Evolutionary conservation across 2,329 filamentous ascomycete genomes (phyloP).

Genomic region (Pseudogymnoascus sp.): DNA sequence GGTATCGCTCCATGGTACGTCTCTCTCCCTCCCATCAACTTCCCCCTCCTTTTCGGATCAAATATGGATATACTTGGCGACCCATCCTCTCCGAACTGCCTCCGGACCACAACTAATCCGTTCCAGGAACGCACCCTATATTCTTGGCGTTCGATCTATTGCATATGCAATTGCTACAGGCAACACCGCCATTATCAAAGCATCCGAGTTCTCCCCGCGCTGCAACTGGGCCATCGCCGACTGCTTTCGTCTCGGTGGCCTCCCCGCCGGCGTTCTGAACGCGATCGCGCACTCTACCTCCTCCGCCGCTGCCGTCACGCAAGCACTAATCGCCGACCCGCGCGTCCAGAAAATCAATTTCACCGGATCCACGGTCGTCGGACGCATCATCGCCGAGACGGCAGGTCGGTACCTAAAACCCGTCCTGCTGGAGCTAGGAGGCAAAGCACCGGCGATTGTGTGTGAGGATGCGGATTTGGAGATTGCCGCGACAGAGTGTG

Average conservation of each 20-base stretch:
- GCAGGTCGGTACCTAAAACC: slow-evolving; percentile 41
- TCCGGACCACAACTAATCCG: not conserved
- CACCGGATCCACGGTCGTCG: slow-evolving; percentile 68
- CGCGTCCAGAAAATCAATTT: slow-evolving; percentile 76
- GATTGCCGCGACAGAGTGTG: slow-evolving; percentile 59
- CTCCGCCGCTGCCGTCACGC: slow-evolving; percentile 60
- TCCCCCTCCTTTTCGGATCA: not conserved
- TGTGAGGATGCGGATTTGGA: slow-evolving; percentile 72
- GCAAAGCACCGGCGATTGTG: slow-evolving; percentile 72
- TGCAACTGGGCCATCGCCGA: slow-evolving; percentile 54
- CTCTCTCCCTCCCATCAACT: not conserved
- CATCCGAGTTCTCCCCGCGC: slow-evolving; percentile 58
- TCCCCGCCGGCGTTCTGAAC: slow-evolving; percentile 69
- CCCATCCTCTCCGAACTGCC: not conserved
- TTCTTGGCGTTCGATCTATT: slow-evolving; percentile 47
- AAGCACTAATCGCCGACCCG: slow-evolving; percentile 57
- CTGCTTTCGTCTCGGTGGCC: slow-evolving; percentile 63
- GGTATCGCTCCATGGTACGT: slow-evolving; percentile 66
- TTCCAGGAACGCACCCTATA: slow-evolving; percentile 42
- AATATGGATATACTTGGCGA: not conserved
- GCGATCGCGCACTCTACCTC: slow-evolving; percentile 58
- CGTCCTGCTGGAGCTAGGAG: slow-evolving; percentile 26
- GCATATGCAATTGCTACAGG: slow-evolving; percentile 63
- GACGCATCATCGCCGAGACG: slow-evolving; percentile 55
- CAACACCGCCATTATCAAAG: slow-evolving; percentile 70